Base-by-base conservation (phyloP, 1,139 yeast species). In the Lodderomyces parapsilosis region DNA sequence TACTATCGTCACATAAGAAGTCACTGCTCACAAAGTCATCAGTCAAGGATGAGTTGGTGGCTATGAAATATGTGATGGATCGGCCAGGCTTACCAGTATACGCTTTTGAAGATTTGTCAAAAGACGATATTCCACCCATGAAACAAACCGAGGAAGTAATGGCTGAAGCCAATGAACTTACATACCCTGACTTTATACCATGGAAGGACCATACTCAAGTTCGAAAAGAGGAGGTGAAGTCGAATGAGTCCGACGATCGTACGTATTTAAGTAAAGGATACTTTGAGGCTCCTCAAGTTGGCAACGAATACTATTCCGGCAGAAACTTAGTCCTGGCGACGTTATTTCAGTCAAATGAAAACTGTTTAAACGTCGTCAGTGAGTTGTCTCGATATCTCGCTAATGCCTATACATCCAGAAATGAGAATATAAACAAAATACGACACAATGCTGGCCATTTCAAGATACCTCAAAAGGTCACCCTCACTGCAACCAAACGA, bases 401-500 rank as follows among this genome's bases (percentile, higher is more conserved):
- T 25, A 76, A 78, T 48, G 82, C 94, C 1, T 77, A 86, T 57
- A 76, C 77, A 39, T 73, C 81, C 15, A 51, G 78, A 40, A 78
- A 94, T 48, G 86, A 85, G 43, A 70, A 76, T 31, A 75, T 82
- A 51, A 86, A 86, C 55, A 81, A 82, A 51, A 78, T 87, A 39
- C 66, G 69, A 18, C 60, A 68, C 31, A 78, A 72, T 22, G 71
- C 84, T 19, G 66, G 68, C 24, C 72, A 78, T 9, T 87, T 82
- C 65, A 81, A 77, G 55, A 86, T 86, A 20, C 96, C 95, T 0
- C 91, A 93, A 9, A 69, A 96, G 49, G 96, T 91, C 15, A 91
- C 97, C 0, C 66, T 91, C 27, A 90, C 97, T 0, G 95, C 91
- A 45, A 85, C 84, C 57, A 86, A 87, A 58, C 76, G 84, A 49